These are phyloP conservation scores for Lablab purpureus DNA, from an alignment of 306 rosid species.

Conservation along the genomic window DNA sequence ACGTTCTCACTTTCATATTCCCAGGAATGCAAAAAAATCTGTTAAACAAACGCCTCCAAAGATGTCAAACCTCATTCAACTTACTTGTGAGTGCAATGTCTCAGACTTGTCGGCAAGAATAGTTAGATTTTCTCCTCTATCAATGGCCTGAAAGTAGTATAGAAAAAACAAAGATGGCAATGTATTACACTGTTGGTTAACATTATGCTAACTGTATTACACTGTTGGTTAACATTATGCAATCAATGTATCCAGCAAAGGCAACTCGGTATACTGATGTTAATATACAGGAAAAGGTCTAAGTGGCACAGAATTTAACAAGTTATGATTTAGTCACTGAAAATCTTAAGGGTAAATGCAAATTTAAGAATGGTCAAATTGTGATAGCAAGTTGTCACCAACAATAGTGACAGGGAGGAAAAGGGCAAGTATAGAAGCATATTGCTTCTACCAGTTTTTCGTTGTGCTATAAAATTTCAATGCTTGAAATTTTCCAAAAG, in stretches of 20 bases:
- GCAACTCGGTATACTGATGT: slow-evolving; percentile 30
- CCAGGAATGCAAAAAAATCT: too few species aligned
- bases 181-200: not conserved
- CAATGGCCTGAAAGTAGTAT: slow-evolving; percentile 65
- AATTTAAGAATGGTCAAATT: slow-evolving; percentile 17
- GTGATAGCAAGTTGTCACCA: not conserved
- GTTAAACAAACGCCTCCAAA: too few species aligned
- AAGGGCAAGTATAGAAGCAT: not conserved
- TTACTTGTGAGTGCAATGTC: slow-evolving; percentile 79
- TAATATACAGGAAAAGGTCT: not conserved
- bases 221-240: not conserved
- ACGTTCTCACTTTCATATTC: too few species aligned
- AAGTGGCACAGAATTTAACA: slow-evolving; percentile 7
- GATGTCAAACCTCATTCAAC: slow-evolving; percentile 28
- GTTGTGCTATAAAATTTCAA: slow-evolving; percentile 16
- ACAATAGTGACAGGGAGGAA: not conserved
- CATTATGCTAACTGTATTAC: not conserved
- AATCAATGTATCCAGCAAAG: slow-evolving; percentile 15
- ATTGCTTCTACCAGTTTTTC: not conserved
- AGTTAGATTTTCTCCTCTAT: slow-evolving; percentile 86
- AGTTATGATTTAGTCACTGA: not conserved
- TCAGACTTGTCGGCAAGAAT: slow-evolving; percentile 81
- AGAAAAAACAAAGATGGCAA: slow-evolving; percentile 25
- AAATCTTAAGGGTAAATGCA: not conserved
- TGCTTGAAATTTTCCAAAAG: not conserved